Base-by-base conservation (phyloP, 495 filamentous ascomycete genomes). In the Xylaria curta region DNA sequence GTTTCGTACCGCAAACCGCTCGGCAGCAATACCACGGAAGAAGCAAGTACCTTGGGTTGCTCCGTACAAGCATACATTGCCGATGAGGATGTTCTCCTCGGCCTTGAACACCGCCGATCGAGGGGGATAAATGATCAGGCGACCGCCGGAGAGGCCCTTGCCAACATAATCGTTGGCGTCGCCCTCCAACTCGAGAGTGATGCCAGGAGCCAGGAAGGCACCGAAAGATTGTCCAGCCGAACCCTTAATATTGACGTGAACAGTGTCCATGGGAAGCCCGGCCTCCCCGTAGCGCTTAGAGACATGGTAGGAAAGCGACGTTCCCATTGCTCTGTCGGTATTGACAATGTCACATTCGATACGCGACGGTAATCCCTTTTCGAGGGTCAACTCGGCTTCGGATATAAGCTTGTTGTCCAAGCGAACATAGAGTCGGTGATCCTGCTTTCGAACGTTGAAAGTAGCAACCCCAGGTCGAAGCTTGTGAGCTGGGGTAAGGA, bases 301-400 rank as follows among this genome's bases (percentile, higher is more conserved):
- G 79, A 99, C 93, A 74, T 98, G 94, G 81, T 98, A 99, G 1
- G 96, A 99, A 13, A 99, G 86, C 4, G 95, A 98, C 15, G 96
- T 94, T 77, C 96, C 96, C 81, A 99, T 88, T 47, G 93, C 92
- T 76, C 96, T 94, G 80, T 99, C 96, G 44, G 97, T 99, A 81
- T 99, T 99, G 84, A 98, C 93, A 77, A 99, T 93, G 76, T 99
- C 96, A 75, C 93, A 97, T 84, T 99, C 96, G 78, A 99, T 96
- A 47, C 97, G 89, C 74, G 93, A 95, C 3, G 97, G 96, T 36
- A 98, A 87, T 17, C 96, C 96, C 85, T 97, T 98, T 82, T 98
- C 95, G 17, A 99, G 87, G 46, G 96, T 97, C 78, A 97, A 87
- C 84, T 99, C 96, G 28, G 96, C 96, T 81, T 99, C 96, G 17